A percentile compares a stretch with the other conserved stretches of the same genome.
Evolutionary conservation across 1,284 basidiomycete species (phyloP).

Genomic region (Phellopilus nigrolimitatus): DNA sequence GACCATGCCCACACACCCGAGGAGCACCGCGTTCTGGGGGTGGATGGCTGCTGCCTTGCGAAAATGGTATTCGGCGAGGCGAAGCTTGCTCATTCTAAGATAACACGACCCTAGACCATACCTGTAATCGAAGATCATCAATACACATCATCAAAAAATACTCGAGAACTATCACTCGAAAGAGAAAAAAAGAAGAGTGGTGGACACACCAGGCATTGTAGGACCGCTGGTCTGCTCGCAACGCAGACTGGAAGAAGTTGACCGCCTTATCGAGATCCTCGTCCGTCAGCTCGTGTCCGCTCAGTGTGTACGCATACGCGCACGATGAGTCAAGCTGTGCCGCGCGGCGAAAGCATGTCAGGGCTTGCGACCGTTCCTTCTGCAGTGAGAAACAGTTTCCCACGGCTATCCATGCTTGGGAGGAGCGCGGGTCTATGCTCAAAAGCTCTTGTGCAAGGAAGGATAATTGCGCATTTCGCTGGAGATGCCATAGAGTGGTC

Average conservation of each 20-base stretch:
- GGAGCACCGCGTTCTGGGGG: conserved; percentile 83
- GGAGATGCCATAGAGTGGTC: conserved; percentile 90
- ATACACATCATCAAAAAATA: conserved; percentile 1
- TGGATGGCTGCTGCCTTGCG: conserved; percentile 86
- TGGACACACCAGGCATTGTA: conserved; percentile 88
- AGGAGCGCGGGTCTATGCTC: conserved; percentile 70
- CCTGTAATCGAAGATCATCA: conserved; percentile 42
- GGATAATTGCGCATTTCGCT: conserved; percentile 75
- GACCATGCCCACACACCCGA: conserved; percentile 89
- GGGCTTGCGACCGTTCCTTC: conserved; percentile 85
- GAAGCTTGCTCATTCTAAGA: conserved; percentile 84
- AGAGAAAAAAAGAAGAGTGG: conserved; percentile 8
- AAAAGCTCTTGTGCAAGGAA: conserved; percentile 88
- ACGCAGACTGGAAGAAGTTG: conserved; percentile 83
- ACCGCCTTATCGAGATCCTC: conserved; percentile 89
- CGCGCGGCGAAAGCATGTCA: conserved; percentile 89
- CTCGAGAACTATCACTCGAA: conserved; percentile 7
- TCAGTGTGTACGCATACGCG: conserved; percentile 90
- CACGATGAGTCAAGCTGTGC: conserved; percentile 78
- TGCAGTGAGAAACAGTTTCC: conserved; percentile 91
- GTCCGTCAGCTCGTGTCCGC: conserved; percentile 91
- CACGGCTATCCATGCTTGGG: conserved; percentile 92
- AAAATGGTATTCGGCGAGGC: conserved; percentile 92
- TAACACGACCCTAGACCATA: conserved; percentile 96
- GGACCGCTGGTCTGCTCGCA: conserved; percentile 83